A percentile compares a stretch with the other conserved stretches of the same genome.
Conservation (phyloP, 768 basidiomycete species). For the Serpula lacrymans region DNA sequence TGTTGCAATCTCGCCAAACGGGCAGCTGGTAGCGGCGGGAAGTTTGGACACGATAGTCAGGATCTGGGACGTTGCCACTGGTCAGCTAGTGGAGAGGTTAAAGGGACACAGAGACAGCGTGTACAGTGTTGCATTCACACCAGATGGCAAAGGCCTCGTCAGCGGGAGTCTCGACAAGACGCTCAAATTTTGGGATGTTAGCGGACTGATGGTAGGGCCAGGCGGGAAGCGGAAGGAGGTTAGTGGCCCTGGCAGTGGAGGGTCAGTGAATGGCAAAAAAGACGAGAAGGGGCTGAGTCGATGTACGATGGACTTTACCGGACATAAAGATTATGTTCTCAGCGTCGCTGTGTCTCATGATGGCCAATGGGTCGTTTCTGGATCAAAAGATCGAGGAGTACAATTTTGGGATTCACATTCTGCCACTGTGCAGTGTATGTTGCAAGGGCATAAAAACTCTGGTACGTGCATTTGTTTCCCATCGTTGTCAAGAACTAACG, state of each 20-base stretch:
- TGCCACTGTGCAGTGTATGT: conserved; percentile 85
- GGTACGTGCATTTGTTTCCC: conserved; percentile 36
- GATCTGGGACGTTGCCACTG: conserved; percentile 74
- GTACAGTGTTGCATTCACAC: conserved; percentile 89
- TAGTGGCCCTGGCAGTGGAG: conserved; percentile 17
- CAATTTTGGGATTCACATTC: conserved; percentile 87
- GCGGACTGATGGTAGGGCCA: conserved; percentile 15
- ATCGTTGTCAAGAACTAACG: conserved; percentile 4
- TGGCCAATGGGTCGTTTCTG: conserved; percentile 92
- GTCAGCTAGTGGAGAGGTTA: conserved; percentile 66
- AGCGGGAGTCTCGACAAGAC: conserved; percentile 91
- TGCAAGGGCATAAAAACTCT: conserved; percentile 75
- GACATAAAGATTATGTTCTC: conserved; percentile 84
- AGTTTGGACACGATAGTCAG: conserved; percentile 74
- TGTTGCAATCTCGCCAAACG: conserved; percentile 77
- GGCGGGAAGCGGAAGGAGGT: conserved; percentile 30
- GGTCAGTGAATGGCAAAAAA: conserved; percentile 41
- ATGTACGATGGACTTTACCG: conserved; percentile 82
- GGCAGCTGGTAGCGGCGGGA: conserved; percentile 62
- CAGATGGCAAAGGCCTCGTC: conserved; percentile 84
- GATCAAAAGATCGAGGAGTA: conserved; percentile 93
- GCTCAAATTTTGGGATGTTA: conserved; percentile 75
- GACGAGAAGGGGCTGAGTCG: conserved; percentile 46
- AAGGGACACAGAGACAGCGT: conserved; percentile 82
- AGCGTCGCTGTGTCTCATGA: conserved; percentile 84